A percentile compares a stretch with the other conserved stretches of the same genome.
phyloP scores from a whole-genome alignment of 2,329 filamentous ascomycete genomes.

The Cercospora zeina region DNA sequence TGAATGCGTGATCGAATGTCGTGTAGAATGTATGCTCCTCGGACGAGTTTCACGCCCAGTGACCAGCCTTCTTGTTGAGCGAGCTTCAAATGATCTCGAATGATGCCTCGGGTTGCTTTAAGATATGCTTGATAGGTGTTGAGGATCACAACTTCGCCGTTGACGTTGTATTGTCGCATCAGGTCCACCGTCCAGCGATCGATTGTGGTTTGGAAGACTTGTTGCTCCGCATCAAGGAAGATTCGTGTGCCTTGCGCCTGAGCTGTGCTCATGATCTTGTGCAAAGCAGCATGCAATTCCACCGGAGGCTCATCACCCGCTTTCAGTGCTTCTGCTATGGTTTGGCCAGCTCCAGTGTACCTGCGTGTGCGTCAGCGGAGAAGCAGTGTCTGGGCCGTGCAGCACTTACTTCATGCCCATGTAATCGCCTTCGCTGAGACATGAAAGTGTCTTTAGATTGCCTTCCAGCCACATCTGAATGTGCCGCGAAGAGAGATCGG shows the following conservation, averaged over 20 bases:
- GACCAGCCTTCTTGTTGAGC: slow-evolving; percentile 53
- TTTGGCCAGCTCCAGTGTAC: slow-evolving; percentile 23
- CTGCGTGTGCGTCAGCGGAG: background rate
- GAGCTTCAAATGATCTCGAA: slow-evolving; percentile 49
- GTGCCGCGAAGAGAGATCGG: slow-evolving; percentile 36
- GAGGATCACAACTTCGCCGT: slow-evolving; percentile 49
- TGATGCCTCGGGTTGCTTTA: slow-evolving; percentile 49
- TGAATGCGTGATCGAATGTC: slow-evolving; percentile 42
- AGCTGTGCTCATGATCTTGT: slow-evolving; percentile 48
- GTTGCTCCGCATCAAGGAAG: slow-evolving; percentile 57
- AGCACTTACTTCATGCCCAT: slow-evolving; percentile 51
- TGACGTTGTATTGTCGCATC: slow-evolving; percentile 55
- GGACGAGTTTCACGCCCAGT: slow-evolving; percentile 55
- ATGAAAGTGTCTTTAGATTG: slow-evolving; percentile 55
- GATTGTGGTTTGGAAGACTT: slow-evolving; percentile 54
- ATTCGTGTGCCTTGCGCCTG: slow-evolving; percentile 48
- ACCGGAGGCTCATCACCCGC: slow-evolving; percentile 7
- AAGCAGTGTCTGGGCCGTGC: background rate
- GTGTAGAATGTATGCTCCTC: slow-evolving; percentile 55
- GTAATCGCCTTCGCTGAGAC: slow-evolving; percentile 55
- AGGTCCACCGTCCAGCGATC: slow-evolving; percentile 56
- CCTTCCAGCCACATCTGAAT: slow-evolving; percentile 54
- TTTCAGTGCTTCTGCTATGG: slow-evolving; percentile 9
- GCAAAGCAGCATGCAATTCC: slow-evolving; percentile 41
- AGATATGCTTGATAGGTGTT: slow-evolving; percentile 58